Base-by-base conservation (phyloP, 1,284 basidiomycete species). In the Ceratobasidium sp. region DNA sequence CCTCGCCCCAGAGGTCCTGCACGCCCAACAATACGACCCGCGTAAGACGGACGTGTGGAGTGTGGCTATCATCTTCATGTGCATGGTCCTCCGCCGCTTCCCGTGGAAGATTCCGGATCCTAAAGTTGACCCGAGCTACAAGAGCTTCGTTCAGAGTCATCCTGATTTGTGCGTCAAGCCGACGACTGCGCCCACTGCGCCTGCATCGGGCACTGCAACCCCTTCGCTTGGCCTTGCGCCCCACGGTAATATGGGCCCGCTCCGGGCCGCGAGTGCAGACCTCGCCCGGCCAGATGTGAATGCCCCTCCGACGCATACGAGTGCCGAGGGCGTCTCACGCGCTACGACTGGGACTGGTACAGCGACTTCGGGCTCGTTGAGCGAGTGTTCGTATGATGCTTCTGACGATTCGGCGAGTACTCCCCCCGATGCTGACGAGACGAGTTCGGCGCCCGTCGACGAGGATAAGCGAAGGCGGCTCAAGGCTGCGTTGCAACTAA, bases 41-140 rank as follows among this genome's bases (percentile, higher is more conserved):
- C 86, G 96, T 75, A 91, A 98, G 80, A 96, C 96, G 12, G 97
- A 99, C 77, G 96, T 99, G 15, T 99, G 97, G 97, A 94, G 92
- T 74, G 89, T 96, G 52, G 97, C 94, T 65, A 96, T 99, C 80
- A 99, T 99, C 76, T 98, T 99, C 84, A 88, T 99, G 82, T 99
- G 97, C 83, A 99, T 99, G 97, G 84, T 97, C 71, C 85, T 99
- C 52, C 86, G 96, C 58, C 87, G 97, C 57, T 99, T 99, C 84
- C 97, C 97, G 1, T 99, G 97, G 97, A 98, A 96, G 80, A 91
- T 98, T 70, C 96, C 96, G 25, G 96, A 99, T 78, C 84, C 89
- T 75, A 97, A 97, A 85, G 88, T 88, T 34, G 97, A 99, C 77
- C 87, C 92, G 64, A 92, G 89, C 77, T 99, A 94, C 83, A 86